Evolutionary conservation across 768 basidiomycete species (phyloP).

Genomic region (Amanita exitialis): DNA sequence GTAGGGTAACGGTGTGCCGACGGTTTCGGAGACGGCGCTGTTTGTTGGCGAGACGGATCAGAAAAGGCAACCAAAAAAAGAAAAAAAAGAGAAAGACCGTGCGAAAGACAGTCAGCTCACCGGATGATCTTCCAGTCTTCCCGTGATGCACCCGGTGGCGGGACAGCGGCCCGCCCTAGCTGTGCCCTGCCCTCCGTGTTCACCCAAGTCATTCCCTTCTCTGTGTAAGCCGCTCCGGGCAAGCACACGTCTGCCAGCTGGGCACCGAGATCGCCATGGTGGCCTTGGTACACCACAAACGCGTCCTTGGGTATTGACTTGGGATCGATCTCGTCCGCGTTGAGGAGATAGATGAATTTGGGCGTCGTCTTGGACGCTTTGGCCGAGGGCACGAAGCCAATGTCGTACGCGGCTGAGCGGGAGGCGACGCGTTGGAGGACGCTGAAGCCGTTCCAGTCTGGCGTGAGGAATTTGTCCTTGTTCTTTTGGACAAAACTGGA

Average conservation of each 20-base stretch:
- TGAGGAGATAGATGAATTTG: constrained; percentile 95
- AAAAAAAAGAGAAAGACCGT: background rate
- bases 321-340: constrained; percentile 90
- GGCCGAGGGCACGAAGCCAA: constrained; percentile 85
- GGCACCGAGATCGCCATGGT: constrained; percentile 95
- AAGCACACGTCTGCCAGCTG: constrained; percentile 96
- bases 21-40: constrained; percentile 83
- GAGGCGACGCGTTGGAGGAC: constrained; percentile 93
- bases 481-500: constrained; percentile 75
- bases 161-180: constrained; percentile 83
- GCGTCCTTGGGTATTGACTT: constrained; percentile 82
- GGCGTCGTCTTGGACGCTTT: constrained; percentile 66
- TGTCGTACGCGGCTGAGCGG: constrained; percentile 87
- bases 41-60: background rate
- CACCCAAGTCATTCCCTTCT: constrained; percentile 83
- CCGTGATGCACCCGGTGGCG: constrained; percentile 87
- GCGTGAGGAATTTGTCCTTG: constrained; percentile 64
- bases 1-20: constrained; percentile 78
- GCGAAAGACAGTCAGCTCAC: constrained; percentile 25
- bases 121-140: constrained; percentile 98
- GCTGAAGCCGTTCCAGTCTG: constrained; percentile 94
- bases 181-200: constrained; percentile 96
- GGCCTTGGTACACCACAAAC: constrained; percentile 98
- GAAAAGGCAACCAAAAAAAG: background rate
- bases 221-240: constrained; percentile 90